Evolutionary conservation across 441 rosid genomes (phyloP).

Genomic region (Dalechampia spathulata): DNA sequence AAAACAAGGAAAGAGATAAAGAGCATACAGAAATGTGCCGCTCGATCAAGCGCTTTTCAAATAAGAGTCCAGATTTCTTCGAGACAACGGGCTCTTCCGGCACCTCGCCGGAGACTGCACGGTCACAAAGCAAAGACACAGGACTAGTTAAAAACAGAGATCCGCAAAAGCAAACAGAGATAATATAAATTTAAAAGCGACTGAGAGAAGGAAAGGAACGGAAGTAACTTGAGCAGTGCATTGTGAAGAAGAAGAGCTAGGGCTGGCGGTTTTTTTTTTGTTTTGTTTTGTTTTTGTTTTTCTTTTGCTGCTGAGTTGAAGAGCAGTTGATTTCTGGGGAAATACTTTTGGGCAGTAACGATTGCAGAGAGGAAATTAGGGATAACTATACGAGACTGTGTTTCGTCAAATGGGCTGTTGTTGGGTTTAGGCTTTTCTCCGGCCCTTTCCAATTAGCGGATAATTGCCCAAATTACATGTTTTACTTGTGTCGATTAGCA

Average conservation of each 20-base stretch:
- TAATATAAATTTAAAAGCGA: neutral
- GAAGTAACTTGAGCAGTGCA: constrained; percentile 83
- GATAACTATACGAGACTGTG: no score
- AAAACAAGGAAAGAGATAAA: neutral
- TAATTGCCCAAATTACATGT: no score
- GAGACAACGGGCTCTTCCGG: constrained; percentile 98
- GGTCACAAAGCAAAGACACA: neutral
- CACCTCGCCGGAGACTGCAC: constrained; percentile 90
- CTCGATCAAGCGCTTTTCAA: constrained; percentile 89
- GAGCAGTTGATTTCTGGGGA: no score
- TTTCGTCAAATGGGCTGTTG: no score
- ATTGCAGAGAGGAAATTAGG: no score
- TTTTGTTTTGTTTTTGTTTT: no score
- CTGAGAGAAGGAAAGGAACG: constrained; percentile 5
- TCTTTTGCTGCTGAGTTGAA: no score
- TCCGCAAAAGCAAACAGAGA: neutral
- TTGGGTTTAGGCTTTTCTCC: no score
- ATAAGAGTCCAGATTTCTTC: constrained; percentile 71
- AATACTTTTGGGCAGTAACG: no score
- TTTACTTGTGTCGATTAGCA: no score
- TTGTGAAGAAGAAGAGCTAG: constrained; percentile 16
- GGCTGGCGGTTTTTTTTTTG: no score
- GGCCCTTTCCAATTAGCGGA: no score
- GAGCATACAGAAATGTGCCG: constrained; percentile 60
- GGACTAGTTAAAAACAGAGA: constrained; percentile 8